Conservation (phyloP, 2,329 filamentous ascomycete genomes). For the Cercospora sojina region DNA sequence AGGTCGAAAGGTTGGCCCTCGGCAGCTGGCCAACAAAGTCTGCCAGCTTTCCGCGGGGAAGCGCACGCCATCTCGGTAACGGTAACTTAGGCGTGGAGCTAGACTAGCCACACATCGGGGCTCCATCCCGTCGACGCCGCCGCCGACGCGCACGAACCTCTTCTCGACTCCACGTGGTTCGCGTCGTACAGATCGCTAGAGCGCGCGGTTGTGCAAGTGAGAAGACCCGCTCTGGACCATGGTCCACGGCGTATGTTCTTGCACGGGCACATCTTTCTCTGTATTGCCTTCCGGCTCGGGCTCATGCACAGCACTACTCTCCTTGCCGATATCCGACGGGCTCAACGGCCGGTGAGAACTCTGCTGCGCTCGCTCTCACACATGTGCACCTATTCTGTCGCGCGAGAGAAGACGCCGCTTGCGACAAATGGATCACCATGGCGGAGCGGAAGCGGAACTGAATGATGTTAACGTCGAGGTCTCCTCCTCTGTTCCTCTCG, state of each 20-base stretch:
- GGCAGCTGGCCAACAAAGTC: not conserved
- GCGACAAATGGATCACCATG: conserved; percentile 9
- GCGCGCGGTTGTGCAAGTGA: conserved; percentile 4
- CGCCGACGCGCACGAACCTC: conserved; percentile 1
- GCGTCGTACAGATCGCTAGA: conserved; percentile 7
- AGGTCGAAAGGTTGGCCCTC: not conserved
- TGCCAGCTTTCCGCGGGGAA: not conserved
- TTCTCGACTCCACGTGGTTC: conserved; percentile 15
- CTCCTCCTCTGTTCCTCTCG: not conserved
- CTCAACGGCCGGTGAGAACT: not conserved
- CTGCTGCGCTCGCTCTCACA: not conserved
- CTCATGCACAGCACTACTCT: not conserved
- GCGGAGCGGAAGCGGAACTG: conserved; percentile 14
- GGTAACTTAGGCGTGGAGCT: not conserved
- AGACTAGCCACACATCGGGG: not conserved
- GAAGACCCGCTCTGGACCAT: conserved; percentile 12
- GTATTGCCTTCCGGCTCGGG: not conserved
- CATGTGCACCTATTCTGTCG: not conserved
- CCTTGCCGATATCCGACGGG: not conserved
- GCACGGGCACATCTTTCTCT: conserved; percentile 6
- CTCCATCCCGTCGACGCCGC: not conserved
- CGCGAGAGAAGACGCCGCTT: not conserved
- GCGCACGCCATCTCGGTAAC: not conserved
- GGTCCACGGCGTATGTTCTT: conserved; percentile 1
- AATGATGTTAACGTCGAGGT: conserved; percentile 23